A percentile compares a stretch with the other conserved stretches of the same genome.
Evolutionary conservation across 1,284 basidiomycete genomes (phyloP).

Genomic region (Apiotrichum mycotoxinovorans): DNA sequence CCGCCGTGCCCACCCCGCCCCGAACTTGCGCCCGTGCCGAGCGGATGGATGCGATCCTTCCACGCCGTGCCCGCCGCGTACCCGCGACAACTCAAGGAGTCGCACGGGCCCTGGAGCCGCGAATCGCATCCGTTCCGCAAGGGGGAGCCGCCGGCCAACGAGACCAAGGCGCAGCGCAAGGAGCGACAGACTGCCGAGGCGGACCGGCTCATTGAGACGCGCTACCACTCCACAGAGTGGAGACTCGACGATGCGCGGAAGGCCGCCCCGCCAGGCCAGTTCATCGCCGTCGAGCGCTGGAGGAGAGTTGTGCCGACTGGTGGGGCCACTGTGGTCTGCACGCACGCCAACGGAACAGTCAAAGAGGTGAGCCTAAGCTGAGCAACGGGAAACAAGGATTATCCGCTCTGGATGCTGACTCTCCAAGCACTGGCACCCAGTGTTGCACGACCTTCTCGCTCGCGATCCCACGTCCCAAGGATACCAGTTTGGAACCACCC

Average conservation of each 20-base stretch:
- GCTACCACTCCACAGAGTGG: conserved; percentile 14
- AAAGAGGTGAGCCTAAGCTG: conserved; percentile 15
- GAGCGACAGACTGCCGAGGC: conserved; percentile 28
- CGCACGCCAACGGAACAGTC: conserved; percentile 17
- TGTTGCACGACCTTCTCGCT: conserved; percentile 53
- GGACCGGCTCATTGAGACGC: not conserved
- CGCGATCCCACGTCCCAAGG: not conserved
- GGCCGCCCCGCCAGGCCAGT: conserved; percentile 8
- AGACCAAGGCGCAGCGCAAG: conserved; percentile 32
- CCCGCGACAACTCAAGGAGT: not conserved
- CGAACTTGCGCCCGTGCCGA: conserved; percentile 17
- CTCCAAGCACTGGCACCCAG: conserved; percentile 58
- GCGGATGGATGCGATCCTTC: conserved; percentile 7
- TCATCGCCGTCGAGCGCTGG: conserved; percentile 20
- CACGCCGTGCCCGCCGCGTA: conserved; percentile 2
- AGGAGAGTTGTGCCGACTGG: conserved; percentile 3
- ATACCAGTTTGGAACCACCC: conserved; percentile 4
- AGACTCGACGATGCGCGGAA: conserved; percentile 5
- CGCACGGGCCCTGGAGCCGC: not conserved
- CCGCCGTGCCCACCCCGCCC: conserved; percentile 1
- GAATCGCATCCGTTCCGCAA: not conserved
- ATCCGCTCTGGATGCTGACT: conserved; percentile 1
- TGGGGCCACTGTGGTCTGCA: conserved; percentile 13
- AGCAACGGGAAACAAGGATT: too few relatives aligned
- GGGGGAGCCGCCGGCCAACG: conserved; percentile 1